Conservation (phyloP, 2,329 filamentous ascomycete species). For the Diaporthe ampelina region DNA sequence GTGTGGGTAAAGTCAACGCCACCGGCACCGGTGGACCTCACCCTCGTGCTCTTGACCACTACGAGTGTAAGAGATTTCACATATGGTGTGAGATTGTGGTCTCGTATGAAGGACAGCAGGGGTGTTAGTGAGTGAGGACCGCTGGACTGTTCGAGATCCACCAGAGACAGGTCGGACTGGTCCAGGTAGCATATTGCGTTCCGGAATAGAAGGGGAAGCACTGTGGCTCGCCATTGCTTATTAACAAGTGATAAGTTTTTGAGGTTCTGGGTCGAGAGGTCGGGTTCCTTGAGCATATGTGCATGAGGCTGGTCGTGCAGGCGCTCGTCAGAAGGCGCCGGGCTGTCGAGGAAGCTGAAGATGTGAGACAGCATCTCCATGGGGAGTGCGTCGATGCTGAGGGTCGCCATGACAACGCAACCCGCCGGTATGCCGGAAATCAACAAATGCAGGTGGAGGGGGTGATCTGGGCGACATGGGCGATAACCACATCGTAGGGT, state of each 20-base stretch:
- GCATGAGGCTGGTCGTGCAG: constrained; percentile 64
- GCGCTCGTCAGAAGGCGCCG: constrained; percentile 62
- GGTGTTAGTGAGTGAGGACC: constrained; percentile 49
- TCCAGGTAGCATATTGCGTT: constrained; percentile 61
- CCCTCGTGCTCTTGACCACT: constrained; percentile 44
- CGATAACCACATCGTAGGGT: neutral
- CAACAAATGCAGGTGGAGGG: constrained; percentile 12
- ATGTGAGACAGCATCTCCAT: constrained; percentile 73
- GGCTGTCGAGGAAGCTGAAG: constrained; percentile 65
- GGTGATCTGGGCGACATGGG: neutral
- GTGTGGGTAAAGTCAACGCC: constrained; percentile 22
- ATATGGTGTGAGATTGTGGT: constrained; percentile 54
- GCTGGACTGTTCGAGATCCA: constrained; percentile 43
- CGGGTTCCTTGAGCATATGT: constrained; percentile 49
- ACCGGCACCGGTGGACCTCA: constrained; percentile 36
- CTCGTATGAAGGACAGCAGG: constrained; percentile 56
- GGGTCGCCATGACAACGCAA: neutral
- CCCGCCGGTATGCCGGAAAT: neutral
- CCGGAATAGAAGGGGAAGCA: constrained; percentile 70
- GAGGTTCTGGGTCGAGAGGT: constrained; percentile 55
- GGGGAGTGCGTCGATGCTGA: constrained; percentile 61
- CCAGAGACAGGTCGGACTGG: constrained; percentile 48
- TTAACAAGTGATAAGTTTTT: constrained; percentile 70
- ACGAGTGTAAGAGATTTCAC: constrained; percentile 59
- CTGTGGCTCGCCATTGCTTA: constrained; percentile 64